phyloP scores from a whole-genome alignment of 2,329 filamentous ascomycete species.

The Nigrograna mackinnonii region DNA sequence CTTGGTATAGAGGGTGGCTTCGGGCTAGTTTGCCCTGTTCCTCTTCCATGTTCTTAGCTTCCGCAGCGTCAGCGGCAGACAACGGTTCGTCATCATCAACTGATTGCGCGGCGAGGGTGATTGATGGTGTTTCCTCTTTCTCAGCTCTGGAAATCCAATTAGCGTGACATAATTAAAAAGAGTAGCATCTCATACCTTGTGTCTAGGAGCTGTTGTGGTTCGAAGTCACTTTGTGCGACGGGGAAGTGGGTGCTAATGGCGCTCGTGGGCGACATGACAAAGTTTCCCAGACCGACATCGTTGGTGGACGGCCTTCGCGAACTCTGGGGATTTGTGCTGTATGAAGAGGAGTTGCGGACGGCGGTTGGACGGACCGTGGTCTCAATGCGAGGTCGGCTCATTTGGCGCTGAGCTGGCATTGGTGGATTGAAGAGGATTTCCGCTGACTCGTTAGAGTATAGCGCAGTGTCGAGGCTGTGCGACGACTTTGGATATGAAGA shows the following conservation, averaged over 20 bases:
- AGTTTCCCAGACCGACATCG: conserved; percentile 24
- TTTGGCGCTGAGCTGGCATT: conserved; percentile 20
- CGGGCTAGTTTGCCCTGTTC: conserved; percentile 45
- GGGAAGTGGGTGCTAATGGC: conserved; percentile 28
- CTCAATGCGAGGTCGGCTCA: conserved; percentile 22
- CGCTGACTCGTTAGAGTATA: conserved; percentile 22
- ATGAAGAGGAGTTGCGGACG: conserved; percentile 31
- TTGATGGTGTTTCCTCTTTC: conserved; percentile 27
- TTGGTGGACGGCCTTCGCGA: conserved; percentile 27
- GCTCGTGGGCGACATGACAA: conserved; percentile 36
- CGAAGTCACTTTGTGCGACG: conserved; percentile 17
- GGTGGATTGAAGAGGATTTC: conserved; percentile 26
- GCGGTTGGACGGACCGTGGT: conserved; percentile 21
- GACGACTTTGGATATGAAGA: conserved; percentile 6
- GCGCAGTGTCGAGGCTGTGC: conserved; percentile 12
- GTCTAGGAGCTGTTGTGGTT: conserved; percentile 20
- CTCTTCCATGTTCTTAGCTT: conserved; percentile 38
- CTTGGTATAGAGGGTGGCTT: conserved; percentile 71
- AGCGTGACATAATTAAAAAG: background rate
- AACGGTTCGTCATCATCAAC: conserved; percentile 31
- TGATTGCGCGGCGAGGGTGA: conserved; percentile 25
- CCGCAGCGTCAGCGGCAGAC: conserved; percentile 29
- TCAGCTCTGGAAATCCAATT: conserved; percentile 18
- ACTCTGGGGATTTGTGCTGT: conserved; percentile 18
- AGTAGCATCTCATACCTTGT: conserved; percentile 19